Evolutionary conservation across 331 rosid species (phyloP).

Genomic region (Cydonia oblonga): DNA sequence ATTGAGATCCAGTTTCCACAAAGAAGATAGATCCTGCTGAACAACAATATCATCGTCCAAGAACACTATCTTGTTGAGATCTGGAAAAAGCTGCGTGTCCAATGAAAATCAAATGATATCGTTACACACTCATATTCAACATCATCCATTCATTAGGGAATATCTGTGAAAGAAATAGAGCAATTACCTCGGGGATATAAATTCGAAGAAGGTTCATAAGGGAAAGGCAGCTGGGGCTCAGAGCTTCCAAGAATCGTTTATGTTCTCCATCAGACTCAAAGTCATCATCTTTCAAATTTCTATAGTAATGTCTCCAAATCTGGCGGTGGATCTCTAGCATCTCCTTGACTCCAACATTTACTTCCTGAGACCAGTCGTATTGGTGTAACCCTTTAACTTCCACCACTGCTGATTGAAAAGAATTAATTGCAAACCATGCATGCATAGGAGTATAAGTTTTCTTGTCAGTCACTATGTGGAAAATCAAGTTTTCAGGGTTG

Average conservation of each 20-base stretch:
- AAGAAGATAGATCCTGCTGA: constrained; percentile 66
- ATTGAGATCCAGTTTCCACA: constrained; percentile 72
- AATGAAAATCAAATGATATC: constrained; percentile 36
- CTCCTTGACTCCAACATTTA: constrained; percentile 59
- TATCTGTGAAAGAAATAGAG: constrained; percentile 14
- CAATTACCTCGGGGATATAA: constrained; percentile 63
- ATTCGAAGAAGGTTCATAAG: constrained; percentile 80
- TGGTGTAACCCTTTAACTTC: constrained; percentile 91
- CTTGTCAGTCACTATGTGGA: constrained; percentile 83
- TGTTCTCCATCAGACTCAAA: constrained; percentile 28
- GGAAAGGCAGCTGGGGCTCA: constrained; percentile 61
- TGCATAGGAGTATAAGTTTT: constrained; percentile 87
- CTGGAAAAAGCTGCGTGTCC: constrained; percentile 79
- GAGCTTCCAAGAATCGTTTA: constrained; percentile 35
- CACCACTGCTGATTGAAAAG: constrained; percentile 50
- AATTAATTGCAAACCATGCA: constrained; percentile 84
- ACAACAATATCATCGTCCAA: constrained; percentile 86
- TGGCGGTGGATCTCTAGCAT: constrained; percentile 63
- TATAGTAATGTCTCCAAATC: constrained; percentile 55
- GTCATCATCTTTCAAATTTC: constrained; percentile 35
- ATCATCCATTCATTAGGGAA: constrained; percentile 13
- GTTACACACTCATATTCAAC: constrained; percentile 23
- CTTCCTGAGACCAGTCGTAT: constrained; percentile 79
- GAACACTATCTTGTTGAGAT: constrained; percentile 62
- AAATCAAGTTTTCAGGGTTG: constrained; percentile 59